phyloP scores from a whole-genome alignment of 2,329 filamentous ascomycete species.

The Coniochaeta sp. region DNA sequence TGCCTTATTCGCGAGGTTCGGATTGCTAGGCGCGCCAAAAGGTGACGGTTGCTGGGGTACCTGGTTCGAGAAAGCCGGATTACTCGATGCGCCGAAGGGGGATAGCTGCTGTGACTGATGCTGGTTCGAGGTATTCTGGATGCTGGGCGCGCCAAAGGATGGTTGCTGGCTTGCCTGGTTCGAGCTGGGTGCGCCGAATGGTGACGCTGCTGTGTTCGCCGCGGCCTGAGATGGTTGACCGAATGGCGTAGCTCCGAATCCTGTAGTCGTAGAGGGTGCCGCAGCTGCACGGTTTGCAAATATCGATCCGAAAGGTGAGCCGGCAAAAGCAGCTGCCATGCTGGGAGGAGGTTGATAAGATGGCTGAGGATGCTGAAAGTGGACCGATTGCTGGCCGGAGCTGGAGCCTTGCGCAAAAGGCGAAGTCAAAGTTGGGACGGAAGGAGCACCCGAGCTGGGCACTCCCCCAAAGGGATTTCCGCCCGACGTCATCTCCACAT shows the following conservation, averaged over 20 bases:
- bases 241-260: neutral
- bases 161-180: too few species aligned
- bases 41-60: constrained; percentile 7
- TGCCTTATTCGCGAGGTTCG: neutral
- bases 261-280: neutral
- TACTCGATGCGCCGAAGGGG: too few species aligned
- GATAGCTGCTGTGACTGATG: too few species aligned
- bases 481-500: constrained; percentile 14
- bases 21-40: constrained; percentile 3
- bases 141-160: too few species aligned
- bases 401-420: too few species aligned
- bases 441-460: constrained; percentile 1
- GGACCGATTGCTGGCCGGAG: neutral
- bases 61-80: neutral
- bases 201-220: neutral
- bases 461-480: constrained; percentile 20
- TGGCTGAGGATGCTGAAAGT: too few species aligned
- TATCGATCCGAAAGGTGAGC: neutral
- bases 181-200: neutral
- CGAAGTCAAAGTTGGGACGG: neutral
- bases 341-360: too few species aligned
- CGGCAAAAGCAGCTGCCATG: neutral
- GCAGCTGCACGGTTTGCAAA: neutral
- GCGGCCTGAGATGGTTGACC: neutral
- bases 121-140: neutral